phyloP scores from a whole-genome alignment of 768 basidiomycete genomes.

The Suillus variegatus region DNA sequence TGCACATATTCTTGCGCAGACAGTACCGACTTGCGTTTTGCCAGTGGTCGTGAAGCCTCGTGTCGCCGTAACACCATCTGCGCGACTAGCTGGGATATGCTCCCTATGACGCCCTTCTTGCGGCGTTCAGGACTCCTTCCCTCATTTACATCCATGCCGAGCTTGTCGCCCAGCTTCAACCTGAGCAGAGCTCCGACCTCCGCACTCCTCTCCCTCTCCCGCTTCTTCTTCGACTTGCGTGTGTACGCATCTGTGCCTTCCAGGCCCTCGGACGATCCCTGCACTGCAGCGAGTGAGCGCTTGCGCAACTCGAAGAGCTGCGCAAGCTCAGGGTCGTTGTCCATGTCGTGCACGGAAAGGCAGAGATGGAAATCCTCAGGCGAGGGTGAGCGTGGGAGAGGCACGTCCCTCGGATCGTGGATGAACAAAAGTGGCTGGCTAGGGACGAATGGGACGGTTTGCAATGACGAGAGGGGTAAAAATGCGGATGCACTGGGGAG shows the following conservation, averaged over 20 bases:
- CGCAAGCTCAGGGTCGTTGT: conserved; percentile 38
- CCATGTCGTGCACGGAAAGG: conserved; percentile 31
- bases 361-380: conserved; percentile 44
- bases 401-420: conserved; percentile 41
- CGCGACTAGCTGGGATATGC: conserved; percentile 44
- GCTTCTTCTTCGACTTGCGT: conserved; percentile 42
- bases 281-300: conserved; percentile 35
- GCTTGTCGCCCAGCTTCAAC: conserved; percentile 47
- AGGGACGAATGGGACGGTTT: conserved; percentile 12
- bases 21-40: conserved; percentile 33
- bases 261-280: conserved; percentile 35
- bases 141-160: conserved; percentile 24
- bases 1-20: conserved; percentile 21
- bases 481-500: conserved; percentile 29
- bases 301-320: conserved; percentile 43
- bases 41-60: conserved; percentile 39
- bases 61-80: conserved; percentile 48
- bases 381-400: conserved; percentile 42
- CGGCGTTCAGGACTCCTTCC: conserved; percentile 26
- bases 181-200: conserved; percentile 59
- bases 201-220: conserved; percentile 53
- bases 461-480: neutral
- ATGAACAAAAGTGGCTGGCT: conserved; percentile 41
- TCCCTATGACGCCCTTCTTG: conserved; percentile 27
- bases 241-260: conserved; percentile 32